These are phyloP conservation scores for Yarrowia porcina DNA, from an alignment of 805 yeast species.

Conservation along the genomic window DNA sequence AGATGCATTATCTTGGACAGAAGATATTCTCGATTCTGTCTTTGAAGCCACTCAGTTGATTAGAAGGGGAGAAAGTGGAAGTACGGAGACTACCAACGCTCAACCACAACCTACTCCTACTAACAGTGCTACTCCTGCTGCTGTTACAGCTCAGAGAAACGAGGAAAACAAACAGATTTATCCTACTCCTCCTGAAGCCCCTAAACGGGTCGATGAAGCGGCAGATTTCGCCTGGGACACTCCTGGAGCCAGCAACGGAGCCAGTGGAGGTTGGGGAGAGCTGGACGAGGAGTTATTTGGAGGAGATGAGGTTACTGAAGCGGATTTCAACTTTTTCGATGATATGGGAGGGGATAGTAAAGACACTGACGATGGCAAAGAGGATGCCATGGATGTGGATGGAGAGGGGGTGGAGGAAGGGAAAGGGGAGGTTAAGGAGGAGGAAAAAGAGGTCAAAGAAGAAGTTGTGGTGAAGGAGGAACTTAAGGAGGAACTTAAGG, in stretches of 20 bases:
- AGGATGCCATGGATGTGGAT: background rate
- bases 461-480: background rate
- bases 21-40: background rate
- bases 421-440: background rate
- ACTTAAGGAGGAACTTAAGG: background rate
- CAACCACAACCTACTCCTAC: background rate
- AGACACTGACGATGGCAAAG: background rate
- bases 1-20: background rate
- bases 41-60: slow-evolving; percentile 14
- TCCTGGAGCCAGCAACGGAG: slow-evolving; percentile 31
- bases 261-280: slow-evolving; percentile 35
- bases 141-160: background rate
- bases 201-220: slow-evolving; percentile 20
- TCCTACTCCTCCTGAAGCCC: slow-evolving; percentile 41
- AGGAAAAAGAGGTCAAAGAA: background rate
- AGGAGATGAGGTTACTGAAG: slow-evolving; percentile 42
- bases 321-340: slow-evolving; percentile 44
- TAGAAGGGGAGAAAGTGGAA: background rate
- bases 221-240: slow-evolving; percentile 27
- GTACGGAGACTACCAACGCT: no score
- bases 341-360: slow-evolving; percentile 26
- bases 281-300: slow-evolving; percentile 38
- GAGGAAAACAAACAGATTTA: slow-evolving; percentile 30
- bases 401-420: background rate
- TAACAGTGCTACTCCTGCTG: background rate